A percentile compares a stretch with the other conserved stretches of the same genome.
phyloP scores from a whole-genome alignment of 768 basidiomycete genomes.

The Mycena indigotica region DNA sequence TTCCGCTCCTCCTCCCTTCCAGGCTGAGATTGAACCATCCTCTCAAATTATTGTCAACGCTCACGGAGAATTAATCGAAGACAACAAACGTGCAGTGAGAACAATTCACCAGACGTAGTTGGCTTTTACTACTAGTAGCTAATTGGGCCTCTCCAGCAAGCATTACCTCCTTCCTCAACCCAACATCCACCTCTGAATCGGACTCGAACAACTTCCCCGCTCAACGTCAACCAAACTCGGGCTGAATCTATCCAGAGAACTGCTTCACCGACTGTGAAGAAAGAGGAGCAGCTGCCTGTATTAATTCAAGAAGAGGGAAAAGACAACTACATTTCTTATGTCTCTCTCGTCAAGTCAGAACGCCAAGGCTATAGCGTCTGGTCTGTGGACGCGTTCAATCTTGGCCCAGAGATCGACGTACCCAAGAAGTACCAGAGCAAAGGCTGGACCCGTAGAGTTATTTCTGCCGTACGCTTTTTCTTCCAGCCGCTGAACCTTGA shows the following conservation, averaged over 20 bases:
- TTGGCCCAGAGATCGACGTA: constrained; percentile 12
- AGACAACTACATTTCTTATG: background rate
- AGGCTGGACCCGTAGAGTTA: constrained; percentile 22
- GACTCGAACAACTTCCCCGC: too few species aligned
- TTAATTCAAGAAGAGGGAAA: background rate
- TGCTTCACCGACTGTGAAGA: background rate
- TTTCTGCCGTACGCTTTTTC: constrained; percentile 12
- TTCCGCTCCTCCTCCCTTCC: too few species aligned
- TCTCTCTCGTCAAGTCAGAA: background rate
- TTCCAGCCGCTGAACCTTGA: background rate
- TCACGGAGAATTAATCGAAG: too few species aligned
- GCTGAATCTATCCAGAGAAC: background rate
- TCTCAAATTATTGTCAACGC: too few species aligned
- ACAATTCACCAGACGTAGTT: too few species aligned
- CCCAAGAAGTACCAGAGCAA: background rate
- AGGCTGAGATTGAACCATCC: too few species aligned
- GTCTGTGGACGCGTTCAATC: constrained; percentile 9
- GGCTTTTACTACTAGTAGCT: too few species aligned
- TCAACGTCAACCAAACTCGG: too few species aligned
- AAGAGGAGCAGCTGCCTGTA: background rate
- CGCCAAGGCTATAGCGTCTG: background rate
- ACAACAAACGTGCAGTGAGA: too few species aligned
- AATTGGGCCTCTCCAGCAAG: too few species aligned
- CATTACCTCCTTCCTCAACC: too few species aligned
- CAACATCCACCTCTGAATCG: too few species aligned